These are phyloP conservation scores for Monosporascus sp. DNA, from an alignment of 2,329 filamentous ascomycete species.

Conservation along the genomic window DNA sequence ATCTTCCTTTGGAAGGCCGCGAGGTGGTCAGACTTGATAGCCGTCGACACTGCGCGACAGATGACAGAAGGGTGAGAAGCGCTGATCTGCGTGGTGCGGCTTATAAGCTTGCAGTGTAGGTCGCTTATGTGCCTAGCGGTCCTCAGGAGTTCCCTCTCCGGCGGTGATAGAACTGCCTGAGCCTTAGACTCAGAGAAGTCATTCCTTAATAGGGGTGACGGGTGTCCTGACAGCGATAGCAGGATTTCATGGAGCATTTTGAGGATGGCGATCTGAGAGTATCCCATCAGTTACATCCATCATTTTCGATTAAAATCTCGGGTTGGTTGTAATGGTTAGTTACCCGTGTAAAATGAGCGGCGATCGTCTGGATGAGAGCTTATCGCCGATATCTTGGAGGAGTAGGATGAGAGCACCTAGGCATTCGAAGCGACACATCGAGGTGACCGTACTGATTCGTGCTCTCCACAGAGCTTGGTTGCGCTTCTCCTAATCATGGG, in stretches of 20 bases:
- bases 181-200: constrained; percentile 39
- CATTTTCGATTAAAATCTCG: neutral
- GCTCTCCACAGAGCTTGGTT: no score
- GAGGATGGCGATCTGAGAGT: constrained; percentile 11
- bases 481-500: no score
- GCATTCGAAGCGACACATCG: constrained; percentile 51
- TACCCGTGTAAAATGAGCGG: constrained; percentile 21
- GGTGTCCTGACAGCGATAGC: constrained; percentile 89
- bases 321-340: constrained; percentile 1
- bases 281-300: constrained; percentile 5
- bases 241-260: constrained; percentile 97
- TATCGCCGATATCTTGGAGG: constrained; percentile 37
- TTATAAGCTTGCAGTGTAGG: constrained; percentile 67
- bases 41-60: constrained; percentile 79
- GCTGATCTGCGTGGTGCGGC: constrained; percentile 61
- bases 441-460: neutral
- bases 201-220: constrained; percentile 74
- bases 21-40: constrained; percentile 70
- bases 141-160: constrained; percentile 76
- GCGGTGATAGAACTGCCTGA: constrained; percentile 57
- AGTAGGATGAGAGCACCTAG: constrained; percentile 45
- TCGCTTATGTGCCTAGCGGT: constrained; percentile 73
- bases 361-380: constrained; percentile 30
- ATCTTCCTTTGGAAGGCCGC: constrained; percentile 77
- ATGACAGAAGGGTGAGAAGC: constrained; percentile 71